Evolutionary conservation across 306 rosid species (phyloP), one percentile per base, ranked within the genome.

Genomic region (Quercus agrifolia): DNA sequence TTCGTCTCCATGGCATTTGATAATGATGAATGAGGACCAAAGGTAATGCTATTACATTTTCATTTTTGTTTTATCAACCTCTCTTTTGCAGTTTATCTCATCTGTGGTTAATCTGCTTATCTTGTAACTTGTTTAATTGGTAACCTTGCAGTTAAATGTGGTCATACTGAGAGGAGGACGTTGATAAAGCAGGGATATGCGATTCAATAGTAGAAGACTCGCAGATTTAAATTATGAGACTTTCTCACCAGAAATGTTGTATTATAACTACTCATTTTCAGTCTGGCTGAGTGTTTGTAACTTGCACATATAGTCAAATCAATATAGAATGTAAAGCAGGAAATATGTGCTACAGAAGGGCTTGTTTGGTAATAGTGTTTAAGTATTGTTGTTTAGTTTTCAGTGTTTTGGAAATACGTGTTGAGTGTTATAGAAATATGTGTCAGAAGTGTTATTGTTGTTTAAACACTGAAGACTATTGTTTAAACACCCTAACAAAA

Each of bases 1-100:
- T 18, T 35, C 25, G 5, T 68, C 72, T 35, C 80, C 71, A 76
- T 79, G 66, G 71, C 71, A 69, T 55, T 72, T 62, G 46, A 70
- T 74, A 8, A 56, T 57, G 10, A 52, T 69, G 70, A 55, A 20
- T 62, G 80, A 81, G 54, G 25, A 75, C 54, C 74, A n/a, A 12
- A 49, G 75, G 15, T 20, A 20, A 55, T 30, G 21, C 30, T 10
- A 23, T 20, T 57, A 12, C n/a, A 4, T 21, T 35, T 70, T 70
- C 21, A 5, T 4, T 67, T 27, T 17, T 73, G 5, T 38, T 41
- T 61, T 35, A 41, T 17, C 56, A 13, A 67, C 2, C 63, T 35
- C 59, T 63, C 55, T 33, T 17, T 74, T 9, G 62, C 31, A 49
- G 23, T 71, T 30, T 41, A 70, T 76, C 14, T 44, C 52, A 9